Evolutionary conservation across 441 rosid species (phyloP).

Genomic region (Populus hybrid): DNA sequence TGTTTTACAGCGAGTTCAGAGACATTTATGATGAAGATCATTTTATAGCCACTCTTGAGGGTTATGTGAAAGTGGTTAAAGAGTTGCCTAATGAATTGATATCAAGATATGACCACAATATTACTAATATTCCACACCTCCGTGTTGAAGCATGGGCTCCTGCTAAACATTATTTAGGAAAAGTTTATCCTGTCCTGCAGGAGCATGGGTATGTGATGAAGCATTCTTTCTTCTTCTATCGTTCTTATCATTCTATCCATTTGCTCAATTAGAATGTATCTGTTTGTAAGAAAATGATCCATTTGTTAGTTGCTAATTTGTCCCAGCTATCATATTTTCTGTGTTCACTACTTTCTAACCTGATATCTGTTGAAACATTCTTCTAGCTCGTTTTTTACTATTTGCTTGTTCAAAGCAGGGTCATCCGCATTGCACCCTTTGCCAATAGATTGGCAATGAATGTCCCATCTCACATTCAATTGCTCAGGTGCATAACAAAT

Average conservation of each 20-base stretch:
- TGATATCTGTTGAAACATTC: conserved; percentile 1
- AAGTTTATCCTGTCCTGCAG: conserved; percentile 63
- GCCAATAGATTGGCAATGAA: conserved; percentile 95
- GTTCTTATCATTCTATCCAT: neutral
- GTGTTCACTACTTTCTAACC: neutral
- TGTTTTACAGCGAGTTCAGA: conserved; percentile 62
- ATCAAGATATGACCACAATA: conserved; percentile 55
- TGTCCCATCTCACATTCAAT: conserved; percentile 79
- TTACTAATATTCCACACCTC: conserved; percentile 56
- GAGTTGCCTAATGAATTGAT: conserved; percentile 66
- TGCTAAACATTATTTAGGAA: conserved; percentile 54
- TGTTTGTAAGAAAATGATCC: neutral
- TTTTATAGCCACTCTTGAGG: conserved; percentile 65
- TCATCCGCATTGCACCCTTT: conserved; percentile 76
- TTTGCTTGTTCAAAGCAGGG: conserved; percentile 48
- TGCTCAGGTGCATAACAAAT: conserved; percentile 83
- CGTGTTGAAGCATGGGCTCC: conserved; percentile 85
- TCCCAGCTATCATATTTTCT: neutral
- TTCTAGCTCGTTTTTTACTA: conserved; percentile 11
- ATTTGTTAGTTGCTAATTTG: neutral
- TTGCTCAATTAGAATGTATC: neutral
- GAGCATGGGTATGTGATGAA: conserved; percentile 57
- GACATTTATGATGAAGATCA: conserved; percentile 85
- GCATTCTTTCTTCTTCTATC: neutral
- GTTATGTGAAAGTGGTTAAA: conserved; percentile 65